These are phyloP conservation scores for Blastocystis sp. DNA, from an alignment of 352 stramenopile species.

Conservation along the genomic window DNA sequence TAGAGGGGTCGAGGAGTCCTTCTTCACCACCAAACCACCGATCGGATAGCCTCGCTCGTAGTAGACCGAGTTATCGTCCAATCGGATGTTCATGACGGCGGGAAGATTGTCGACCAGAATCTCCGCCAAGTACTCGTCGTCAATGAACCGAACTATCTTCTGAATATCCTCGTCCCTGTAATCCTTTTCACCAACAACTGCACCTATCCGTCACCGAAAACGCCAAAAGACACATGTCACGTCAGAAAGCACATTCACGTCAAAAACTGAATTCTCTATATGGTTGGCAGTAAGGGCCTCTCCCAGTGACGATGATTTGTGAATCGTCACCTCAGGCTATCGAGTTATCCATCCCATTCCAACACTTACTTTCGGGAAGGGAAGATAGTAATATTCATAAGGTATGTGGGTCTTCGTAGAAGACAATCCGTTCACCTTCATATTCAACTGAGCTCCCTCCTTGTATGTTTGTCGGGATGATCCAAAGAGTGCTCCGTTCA, in stretches of 20 bases:
- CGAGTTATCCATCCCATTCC: background rate
- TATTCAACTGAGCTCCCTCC: constrained; percentile 70
- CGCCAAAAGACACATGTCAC: constrained; percentile 43
- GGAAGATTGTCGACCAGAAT: constrained; percentile 55
- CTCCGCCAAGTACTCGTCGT: constrained; percentile 78
- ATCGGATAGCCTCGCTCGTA: constrained; percentile 73
- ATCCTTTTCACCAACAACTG: constrained; percentile 53
- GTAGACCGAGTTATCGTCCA: background rate
- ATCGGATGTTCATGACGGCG: constrained; percentile 1
- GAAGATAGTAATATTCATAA: constrained; percentile 91
- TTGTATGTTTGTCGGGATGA: constrained; percentile 64
- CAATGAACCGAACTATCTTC: constrained; percentile 81
- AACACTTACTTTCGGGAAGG: constrained; percentile 74
- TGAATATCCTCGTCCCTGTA: constrained; percentile 66
- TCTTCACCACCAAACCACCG: constrained; percentile 67
- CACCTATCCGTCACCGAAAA: constrained; percentile 40
- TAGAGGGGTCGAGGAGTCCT: constrained; percentile 72
- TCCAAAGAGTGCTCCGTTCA: background rate
- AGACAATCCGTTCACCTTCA: constrained; percentile 86
- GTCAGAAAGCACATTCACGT: constrained; percentile 61
- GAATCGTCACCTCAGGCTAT: constrained; percentile 75
- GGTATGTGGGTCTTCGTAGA: constrained; percentile 85
- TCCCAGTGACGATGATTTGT: constrained; percentile 94
- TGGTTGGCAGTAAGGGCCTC: constrained; percentile 94
- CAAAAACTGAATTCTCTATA: constrained; percentile 95